Evolutionary conservation across 257 asterid species (phyloP).

Genomic region (Fraxinus quadrangulata): DNA sequence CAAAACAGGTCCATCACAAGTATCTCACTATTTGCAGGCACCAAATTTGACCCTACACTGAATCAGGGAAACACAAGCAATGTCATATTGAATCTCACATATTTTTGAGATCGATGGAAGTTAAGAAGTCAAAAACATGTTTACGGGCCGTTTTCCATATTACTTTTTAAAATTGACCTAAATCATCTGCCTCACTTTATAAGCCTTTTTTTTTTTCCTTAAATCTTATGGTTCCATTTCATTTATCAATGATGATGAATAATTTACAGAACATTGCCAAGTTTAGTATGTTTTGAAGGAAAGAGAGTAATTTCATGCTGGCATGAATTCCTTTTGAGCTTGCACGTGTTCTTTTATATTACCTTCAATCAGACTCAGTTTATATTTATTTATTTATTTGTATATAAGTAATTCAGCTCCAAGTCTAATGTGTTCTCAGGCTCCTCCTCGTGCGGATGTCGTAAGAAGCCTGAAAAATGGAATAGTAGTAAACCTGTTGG

Average conservation of each 20-base stretch:
- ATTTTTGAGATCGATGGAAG: background rate
- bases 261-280: background rate
- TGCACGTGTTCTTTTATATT: background rate
- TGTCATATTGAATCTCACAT: background rate
- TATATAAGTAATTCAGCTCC: background rate
- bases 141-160: background rate
- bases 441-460: slow-evolving; percentile 97
- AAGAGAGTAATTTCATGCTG: background rate
- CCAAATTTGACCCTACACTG: too few species aligned
- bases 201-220: background rate
- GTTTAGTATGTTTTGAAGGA: background rate
- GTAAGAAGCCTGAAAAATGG: slow-evolving; percentile 85
- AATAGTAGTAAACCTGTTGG: slow-evolving; percentile 71
- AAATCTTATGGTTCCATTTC: background rate
- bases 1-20: background rate
- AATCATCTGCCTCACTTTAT: background rate
- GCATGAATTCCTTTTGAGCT: background rate
- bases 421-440: slow-evolving; percentile 53
- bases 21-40: background rate
- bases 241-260: background rate
- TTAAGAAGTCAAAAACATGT: background rate
- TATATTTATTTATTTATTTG: background rate
- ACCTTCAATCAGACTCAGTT: background rate
- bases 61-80: background rate
- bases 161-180: background rate